Conservation (phyloP, 2,329 filamentous ascomycete species). For the Teratosphaeria nubilosa region DNA sequence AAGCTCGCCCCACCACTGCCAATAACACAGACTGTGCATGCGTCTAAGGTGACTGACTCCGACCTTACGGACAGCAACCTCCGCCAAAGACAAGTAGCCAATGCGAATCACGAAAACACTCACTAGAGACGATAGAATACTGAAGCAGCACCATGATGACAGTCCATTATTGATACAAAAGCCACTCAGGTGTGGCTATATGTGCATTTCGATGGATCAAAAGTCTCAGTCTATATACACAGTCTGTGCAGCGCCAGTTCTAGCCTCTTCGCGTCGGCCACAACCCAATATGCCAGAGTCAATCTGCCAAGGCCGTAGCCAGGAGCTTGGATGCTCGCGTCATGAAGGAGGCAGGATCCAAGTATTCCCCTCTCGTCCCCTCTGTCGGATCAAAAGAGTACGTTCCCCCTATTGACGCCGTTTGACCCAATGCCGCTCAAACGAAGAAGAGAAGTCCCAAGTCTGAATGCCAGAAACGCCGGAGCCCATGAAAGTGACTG, state of each 20-base stretch:
- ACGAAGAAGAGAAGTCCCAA: neutral
- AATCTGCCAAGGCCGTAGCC: neutral
- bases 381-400: neutral
- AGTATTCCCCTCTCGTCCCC: neutral
- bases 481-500: neutral
- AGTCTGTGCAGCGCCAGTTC: neutral
- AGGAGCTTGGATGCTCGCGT: neutral
- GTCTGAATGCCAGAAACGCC: neutral
- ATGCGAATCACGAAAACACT: neutral
- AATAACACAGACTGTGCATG: neutral
- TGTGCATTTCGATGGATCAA: neutral
- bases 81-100: neutral
- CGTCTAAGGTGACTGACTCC: neutral
- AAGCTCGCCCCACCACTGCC: neutral
- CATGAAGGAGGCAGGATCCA: neutral
- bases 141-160: neutral
- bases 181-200: too few species aligned
- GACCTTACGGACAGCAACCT: too few species aligned
- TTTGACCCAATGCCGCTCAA: neutral
- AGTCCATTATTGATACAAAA: neutral
- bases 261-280: neutral
- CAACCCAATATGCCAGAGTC: neutral
- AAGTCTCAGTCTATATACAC: constrained; percentile 4
- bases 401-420: neutral
- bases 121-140: neutral